Conservation (phyloP, 768 basidiomycete genomes). For the Scleroderma bovista region DNA sequence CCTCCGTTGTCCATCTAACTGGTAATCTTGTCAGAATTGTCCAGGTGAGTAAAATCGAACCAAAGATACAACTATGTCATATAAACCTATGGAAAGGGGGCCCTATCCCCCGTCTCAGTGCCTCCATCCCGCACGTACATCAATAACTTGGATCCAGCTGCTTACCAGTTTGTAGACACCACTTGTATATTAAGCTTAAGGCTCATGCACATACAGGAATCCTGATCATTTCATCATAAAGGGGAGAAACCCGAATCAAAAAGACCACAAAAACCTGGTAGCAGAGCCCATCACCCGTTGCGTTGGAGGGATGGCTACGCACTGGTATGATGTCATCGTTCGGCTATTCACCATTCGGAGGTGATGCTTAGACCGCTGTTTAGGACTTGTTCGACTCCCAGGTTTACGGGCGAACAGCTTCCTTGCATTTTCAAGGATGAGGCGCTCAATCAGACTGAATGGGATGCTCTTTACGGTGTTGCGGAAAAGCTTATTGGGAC, state of each 20-base stretch:
- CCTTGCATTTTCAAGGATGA: too few species aligned
- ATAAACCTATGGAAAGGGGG: slow-evolving; percentile 8
- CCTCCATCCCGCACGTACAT: too few species aligned
- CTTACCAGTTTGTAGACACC: too few species aligned
- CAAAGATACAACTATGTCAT: neutral
- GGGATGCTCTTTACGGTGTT: neutral
- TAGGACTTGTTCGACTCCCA: neutral
- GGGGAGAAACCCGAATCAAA: slow-evolving; percentile 10
- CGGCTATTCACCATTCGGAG: too few species aligned
- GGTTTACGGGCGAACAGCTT: too few species aligned
- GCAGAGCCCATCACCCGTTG: slow-evolving; percentile 19
- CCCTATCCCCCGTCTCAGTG: slow-evolving; percentile 10
- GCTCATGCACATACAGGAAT: neutral
- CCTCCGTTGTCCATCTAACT: too few species aligned
- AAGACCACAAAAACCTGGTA: slow-evolving; percentile 13
- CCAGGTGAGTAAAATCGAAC: too few species aligned
- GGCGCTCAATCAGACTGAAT: too few species aligned
- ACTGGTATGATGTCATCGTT: slow-evolving; percentile 10
- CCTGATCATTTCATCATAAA: neutral
- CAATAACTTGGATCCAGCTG: too few species aligned
- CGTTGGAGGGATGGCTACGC: slow-evolving; percentile 22
- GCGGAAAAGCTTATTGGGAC: slow-evolving; percentile 17
- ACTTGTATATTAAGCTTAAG: too few species aligned
- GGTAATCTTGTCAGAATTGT: too few species aligned
- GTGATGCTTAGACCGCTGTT: too few species aligned